Conservation (phyloP, 495 filamentous ascomycete genomes). For the Diplogelasinospora grovesii region DNA sequence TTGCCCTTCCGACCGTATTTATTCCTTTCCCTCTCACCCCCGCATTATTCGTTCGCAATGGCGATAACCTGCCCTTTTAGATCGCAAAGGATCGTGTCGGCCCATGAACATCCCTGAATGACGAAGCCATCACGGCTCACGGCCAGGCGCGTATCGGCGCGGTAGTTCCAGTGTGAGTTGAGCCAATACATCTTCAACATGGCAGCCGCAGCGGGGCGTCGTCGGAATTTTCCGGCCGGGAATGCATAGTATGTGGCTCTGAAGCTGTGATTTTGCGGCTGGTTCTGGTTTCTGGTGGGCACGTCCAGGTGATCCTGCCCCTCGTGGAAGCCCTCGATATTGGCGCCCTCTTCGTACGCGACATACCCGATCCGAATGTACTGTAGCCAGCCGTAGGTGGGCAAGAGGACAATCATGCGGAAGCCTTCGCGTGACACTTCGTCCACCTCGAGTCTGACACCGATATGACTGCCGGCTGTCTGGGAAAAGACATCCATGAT, state of each 20-base stretch:
- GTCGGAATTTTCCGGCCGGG: neutral
- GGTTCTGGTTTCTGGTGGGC: neutral
- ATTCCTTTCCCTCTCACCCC: too few relatives aligned
- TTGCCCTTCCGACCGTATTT: too few relatives aligned
- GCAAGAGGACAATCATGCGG: neutral
- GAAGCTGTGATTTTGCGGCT: neutral
- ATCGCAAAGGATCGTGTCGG: neutral
- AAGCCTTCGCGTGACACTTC: neutral
- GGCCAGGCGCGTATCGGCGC: neutral
- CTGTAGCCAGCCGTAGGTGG: neutral
- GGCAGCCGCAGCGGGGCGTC: neutral
- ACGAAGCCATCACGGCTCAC: neutral
- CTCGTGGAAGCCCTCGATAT: neutral
- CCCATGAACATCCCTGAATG: neutral
- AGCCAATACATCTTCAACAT: neutral
- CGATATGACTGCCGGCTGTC: neutral
- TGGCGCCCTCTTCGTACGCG: neutral
- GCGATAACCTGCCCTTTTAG: neutral
- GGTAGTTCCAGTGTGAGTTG: neutral
- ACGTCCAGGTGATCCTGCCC: neutral
- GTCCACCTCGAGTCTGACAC: neutral
- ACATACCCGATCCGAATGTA: neutral
- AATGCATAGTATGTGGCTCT: neutral
- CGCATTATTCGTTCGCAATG: constrained; percentile 1
- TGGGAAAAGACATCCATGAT: neutral